Evolutionary conservation across 1,284 basidiomycete genomes (phyloP).

Genomic region (Rhodotorula glutinis): DNA sequence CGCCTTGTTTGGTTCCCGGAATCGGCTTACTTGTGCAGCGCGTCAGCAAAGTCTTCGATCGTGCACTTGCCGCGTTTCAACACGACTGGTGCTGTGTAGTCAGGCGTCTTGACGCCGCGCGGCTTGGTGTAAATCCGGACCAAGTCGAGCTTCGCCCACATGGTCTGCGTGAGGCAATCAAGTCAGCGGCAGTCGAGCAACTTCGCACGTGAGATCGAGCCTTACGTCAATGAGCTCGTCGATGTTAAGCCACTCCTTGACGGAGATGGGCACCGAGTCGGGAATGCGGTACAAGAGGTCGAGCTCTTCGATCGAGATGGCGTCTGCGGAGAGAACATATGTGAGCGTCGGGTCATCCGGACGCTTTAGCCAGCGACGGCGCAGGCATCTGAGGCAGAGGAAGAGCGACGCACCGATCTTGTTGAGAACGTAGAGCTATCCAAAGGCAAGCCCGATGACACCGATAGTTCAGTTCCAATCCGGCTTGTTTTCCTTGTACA

Average conservation of each 20-base stretch:
- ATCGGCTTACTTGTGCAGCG: conserved; percentile 32
- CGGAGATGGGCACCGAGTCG: conserved; percentile 89
- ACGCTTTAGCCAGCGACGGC: too few species aligned
- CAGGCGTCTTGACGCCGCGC: conserved; percentile 73
- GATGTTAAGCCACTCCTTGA: conserved; percentile 90
- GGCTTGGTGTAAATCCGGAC: conserved; percentile 90
- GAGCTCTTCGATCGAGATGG: conserved; percentile 96
- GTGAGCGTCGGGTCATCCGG: background rate
- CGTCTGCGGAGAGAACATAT: conserved; percentile 46
- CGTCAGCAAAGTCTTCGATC: conserved; percentile 87
- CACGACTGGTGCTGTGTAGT: conserved; percentile 69
- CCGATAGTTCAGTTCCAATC: too few species aligned
- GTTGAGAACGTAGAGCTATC: conserved; percentile 55
- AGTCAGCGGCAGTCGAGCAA: background rate
- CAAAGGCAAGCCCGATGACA: too few species aligned
- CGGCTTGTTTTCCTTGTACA: too few species aligned
- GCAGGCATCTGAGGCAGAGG: too few species aligned
- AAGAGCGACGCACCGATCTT: conserved; percentile 68
- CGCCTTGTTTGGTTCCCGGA: background rate
- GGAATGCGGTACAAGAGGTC: conserved; percentile 90
- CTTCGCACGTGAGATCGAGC: too few species aligned
- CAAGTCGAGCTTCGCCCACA: conserved; percentile 86
- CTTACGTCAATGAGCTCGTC: conserved; percentile 60
- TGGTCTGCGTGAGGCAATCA: conserved; percentile 46
- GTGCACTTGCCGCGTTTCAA: conserved; percentile 59